phyloP scores from a whole-genome alignment of 805 yeast species.

The Maudiozyma bulderi region DNA sequence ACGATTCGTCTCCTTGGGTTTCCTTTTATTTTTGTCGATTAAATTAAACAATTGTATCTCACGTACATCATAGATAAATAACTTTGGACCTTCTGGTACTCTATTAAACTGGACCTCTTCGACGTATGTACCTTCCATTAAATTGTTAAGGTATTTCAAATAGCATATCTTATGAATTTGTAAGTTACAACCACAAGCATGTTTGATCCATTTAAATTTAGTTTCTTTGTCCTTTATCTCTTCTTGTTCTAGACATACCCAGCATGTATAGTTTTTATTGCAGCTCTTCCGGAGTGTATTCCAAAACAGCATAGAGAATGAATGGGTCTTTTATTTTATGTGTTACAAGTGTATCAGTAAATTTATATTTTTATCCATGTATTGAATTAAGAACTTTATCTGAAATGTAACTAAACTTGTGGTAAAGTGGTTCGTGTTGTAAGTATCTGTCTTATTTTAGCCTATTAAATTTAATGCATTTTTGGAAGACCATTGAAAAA shows the following conservation, averaged over 20 bases:
- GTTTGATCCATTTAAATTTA: conserved; percentile 16
- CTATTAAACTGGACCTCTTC: not conserved
- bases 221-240: conserved; percentile 4
- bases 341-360: no score
- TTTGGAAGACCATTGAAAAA: no score
- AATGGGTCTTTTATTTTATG: not conserved
- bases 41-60: not conserved
- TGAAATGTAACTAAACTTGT: no score
- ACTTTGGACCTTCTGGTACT: not conserved
- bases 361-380: no score
- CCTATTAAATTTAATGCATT: no score
- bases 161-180: conserved; percentile 25
- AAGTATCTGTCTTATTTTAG: no score
- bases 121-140: not conserved
- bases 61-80: not conserved
- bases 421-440: no score
- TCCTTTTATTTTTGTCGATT: not conserved
- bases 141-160: conserved; percentile 15
- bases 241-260: conserved; percentile 26
- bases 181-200: conserved; percentile 25
- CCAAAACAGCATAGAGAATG: conserved; percentile 1
- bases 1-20: not conserved
- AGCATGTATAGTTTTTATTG: conserved; percentile 12
- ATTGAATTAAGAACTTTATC: no score
- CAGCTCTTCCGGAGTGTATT: not conserved